Evolutionary conservation across 78 protist genomes (phyloP), one percentile per base, ranked within the genome.

Genomic region (Bigelowiella natans): DNA sequence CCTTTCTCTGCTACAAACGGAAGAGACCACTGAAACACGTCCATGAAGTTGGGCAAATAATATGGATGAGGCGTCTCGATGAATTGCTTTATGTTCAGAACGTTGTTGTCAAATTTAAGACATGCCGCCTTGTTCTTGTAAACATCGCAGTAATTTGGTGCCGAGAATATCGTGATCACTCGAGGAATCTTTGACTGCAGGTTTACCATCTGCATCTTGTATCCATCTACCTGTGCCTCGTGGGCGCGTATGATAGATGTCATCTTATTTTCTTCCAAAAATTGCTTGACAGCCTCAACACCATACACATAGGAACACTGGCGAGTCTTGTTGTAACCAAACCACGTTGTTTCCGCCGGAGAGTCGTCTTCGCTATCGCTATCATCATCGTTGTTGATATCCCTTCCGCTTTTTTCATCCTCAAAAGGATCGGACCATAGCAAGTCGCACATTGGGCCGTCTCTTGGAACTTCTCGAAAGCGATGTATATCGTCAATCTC

Each of bases 341-440:
- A 97, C n/a, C 90, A 1, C 28, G 0, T 36, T 11, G 90, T 37
- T 1, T 31, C 30, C 1, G 34, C 0, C 36, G 11, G 11, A 1
- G 85, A 30, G 2, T 84, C 93, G 3, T 92, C 92, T 28, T 90
- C n/a, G 37, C 88, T 36, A 2, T 85, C 36, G 87, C 38, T 37
- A n/a, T 63, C 82, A 28, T 63, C 82, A 29, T 84, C 93, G 3
- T 92, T 89, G 39, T 90, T 18, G 37, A 40, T 36, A 2, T 85
- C 36, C 38, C 38, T 37, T 51, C 73, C 73, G 38, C 11, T 11
- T n/a, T 92, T 36, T 31, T 2, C 38, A 18, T 94, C 97, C 37
- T 96, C 97, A 93, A 91, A 63, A 37, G 99, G 99, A 91, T 98
- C 99, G 7, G 99, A 87, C 99, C 99, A 98, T 18, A 98, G 91